Conservation (phyloP, 768 basidiomycete genomes). For the Mycena venus region DNA sequence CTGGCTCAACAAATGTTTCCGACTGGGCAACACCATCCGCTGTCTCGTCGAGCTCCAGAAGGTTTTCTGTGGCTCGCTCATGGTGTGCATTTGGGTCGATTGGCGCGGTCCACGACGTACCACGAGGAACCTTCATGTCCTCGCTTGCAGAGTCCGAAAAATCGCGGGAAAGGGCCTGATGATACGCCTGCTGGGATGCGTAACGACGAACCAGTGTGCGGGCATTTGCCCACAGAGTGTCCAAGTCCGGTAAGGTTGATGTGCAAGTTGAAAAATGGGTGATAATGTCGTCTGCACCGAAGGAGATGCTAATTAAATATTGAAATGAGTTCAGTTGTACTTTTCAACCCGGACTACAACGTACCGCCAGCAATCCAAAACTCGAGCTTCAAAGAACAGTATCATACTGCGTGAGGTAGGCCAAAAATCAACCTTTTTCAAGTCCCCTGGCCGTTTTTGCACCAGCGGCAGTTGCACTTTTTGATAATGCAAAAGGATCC, state of each 20-base stretch:
- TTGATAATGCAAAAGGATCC: slow-evolving; percentile 36
- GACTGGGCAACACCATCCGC: too few relatives aligned
- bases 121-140: neutral
- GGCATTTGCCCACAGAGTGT: neutral
- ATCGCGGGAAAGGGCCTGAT: neutral
- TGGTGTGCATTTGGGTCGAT: neutral
- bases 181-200: neutral
- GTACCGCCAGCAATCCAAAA: slow-evolving; percentile 16
- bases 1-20: neutral
- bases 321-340: neutral
- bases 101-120: neutral
- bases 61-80: too few relatives aligned
- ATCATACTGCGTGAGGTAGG: slow-evolving; percentile 39
- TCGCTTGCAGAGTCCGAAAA: neutral
- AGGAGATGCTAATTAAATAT: neutral
- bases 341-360: neutral
- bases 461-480: slow-evolving; percentile 29
- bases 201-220: neutral
- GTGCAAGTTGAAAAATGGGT: neutral
- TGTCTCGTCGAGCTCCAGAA: too few relatives aligned
- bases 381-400: slow-evolving; percentile 37
- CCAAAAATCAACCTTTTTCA: slow-evolving; percentile 40
- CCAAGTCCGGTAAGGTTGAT: neutral
- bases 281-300: neutral
- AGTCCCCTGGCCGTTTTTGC: slow-evolving; percentile 33